phyloP scores from a whole-genome alignment of 495 filamentous ascomycete species.

The Neurospora terricola region DNA sequence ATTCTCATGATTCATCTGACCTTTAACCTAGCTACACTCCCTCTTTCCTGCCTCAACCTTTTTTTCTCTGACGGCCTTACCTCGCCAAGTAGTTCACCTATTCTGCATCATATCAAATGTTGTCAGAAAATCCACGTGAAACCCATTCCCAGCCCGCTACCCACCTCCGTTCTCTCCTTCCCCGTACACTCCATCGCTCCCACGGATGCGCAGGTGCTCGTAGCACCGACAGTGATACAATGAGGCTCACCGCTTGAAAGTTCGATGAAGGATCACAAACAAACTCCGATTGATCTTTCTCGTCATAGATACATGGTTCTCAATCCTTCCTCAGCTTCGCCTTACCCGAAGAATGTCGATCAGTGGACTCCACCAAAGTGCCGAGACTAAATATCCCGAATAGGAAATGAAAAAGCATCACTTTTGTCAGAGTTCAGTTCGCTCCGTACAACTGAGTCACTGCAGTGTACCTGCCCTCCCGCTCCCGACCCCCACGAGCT shows the following conservation, averaged over 20 bases:
- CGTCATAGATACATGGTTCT: background rate
- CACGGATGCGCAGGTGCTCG: background rate
- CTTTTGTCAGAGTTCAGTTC: background rate
- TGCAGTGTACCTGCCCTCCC: background rate
- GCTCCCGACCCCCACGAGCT: background rate
- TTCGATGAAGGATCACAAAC: background rate
- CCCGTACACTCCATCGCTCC: background rate
- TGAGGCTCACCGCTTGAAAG: background rate
- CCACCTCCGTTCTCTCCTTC: background rate
- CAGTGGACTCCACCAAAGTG: background rate
- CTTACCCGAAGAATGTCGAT: background rate
- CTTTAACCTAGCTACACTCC: background rate
- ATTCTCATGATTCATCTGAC: background rate
- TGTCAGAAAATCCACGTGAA: background rate
- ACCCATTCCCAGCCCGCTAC: background rate
- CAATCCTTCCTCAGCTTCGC: background rate
- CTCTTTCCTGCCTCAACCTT: background rate
- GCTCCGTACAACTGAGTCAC: background rate
- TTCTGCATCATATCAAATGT: background rate
- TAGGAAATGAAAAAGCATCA: background rate
- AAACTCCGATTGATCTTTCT: background rate
- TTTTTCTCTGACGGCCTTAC: background rate
- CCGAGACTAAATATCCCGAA: background rate
- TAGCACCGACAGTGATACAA: background rate
- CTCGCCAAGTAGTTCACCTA: background rate